Evolutionary conservation across 1,284 basidiomycete species (phyloP).

Genomic region (Takashimella koratensis): DNA sequence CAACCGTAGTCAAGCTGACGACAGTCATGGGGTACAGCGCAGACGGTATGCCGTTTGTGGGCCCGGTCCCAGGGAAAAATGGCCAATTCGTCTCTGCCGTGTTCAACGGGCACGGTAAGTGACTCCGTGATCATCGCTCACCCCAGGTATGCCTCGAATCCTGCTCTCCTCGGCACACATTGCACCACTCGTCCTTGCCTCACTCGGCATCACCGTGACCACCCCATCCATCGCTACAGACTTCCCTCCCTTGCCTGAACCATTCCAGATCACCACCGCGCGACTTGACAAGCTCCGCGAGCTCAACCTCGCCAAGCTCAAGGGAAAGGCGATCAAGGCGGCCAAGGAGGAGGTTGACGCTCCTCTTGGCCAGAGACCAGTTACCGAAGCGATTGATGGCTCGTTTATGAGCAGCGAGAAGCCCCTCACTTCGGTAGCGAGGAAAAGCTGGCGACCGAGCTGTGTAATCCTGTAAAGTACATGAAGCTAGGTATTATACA

Average conservation of each 20-base stretch:
- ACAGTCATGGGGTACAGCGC: not conserved
- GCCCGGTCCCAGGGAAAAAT: conserved; percentile 10
- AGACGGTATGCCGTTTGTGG: conserved; percentile 22
- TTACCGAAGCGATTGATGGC: no score
- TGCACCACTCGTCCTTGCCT: conserved; percentile 10
- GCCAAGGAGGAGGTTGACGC: no score
- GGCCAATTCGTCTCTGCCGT: conserved; percentile 23
- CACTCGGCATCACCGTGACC: conserved; percentile 6
- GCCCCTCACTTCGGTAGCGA: no score
- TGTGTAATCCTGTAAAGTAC: no score
- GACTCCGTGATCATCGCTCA: not conserved
- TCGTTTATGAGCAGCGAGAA: no score
- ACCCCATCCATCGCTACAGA: not conserved
- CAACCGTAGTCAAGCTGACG: not conserved
- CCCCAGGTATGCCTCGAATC: conserved; percentile 25
- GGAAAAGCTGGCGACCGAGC: no score
- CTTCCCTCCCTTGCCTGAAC: conserved; percentile 18
- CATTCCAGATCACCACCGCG: conserved; percentile 14
- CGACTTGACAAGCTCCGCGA: conserved; percentile 3
- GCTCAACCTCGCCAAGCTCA: no score
- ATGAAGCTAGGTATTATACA: no score
- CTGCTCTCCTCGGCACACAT: conserved; percentile 19
- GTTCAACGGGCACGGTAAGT: conserved; percentile 23
- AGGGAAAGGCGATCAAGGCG: no score
- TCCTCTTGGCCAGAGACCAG: no score